A percentile compares a stretch with the other conserved stretches of the same genome.
Conservation (phyloP, 176 grass and related monocot species). For the Oryza nivara region DNA sequence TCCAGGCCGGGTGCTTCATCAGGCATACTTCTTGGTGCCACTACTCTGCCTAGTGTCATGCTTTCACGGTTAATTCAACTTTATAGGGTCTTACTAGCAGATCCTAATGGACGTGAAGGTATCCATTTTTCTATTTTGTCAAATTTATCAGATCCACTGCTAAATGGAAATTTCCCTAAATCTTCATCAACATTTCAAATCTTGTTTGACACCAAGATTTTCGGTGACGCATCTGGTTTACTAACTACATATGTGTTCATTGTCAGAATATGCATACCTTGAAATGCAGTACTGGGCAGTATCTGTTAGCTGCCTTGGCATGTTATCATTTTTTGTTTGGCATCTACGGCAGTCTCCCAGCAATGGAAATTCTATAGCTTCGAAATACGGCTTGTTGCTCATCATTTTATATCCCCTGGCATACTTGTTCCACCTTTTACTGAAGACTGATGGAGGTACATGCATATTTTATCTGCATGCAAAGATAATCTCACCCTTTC, state of each 20-base stretch:
- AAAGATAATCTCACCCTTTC: neutral
- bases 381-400: constrained; percentile 43
- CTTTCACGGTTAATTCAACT: constrained; percentile 86
- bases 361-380: constrained; percentile 42
- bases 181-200: neutral
- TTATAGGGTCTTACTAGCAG: constrained; percentile 48
- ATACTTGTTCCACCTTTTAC: constrained; percentile 45
- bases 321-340: constrained; percentile 75
- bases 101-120: constrained; percentile 69
- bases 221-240: neutral
- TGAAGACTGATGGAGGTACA: constrained; percentile 67
- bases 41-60: constrained; percentile 85
- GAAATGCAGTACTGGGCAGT: constrained; percentile 85
- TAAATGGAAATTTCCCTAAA: neutral
- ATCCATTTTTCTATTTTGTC: neutral
- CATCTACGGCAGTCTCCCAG: constrained; percentile 46
- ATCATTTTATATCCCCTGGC: constrained; percentile 46
- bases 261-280: constrained; percentile 66
- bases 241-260: constrained; percentile 25
- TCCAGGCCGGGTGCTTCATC: constrained; percentile 90
- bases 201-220: neutral
- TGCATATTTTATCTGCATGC: neutral
- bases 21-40: constrained; percentile 88
- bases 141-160: neutral
- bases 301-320: constrained; percentile 65